A percentile compares a stretch with the other conserved stretches of the same genome.
Conservation (phyloP, 148 eudicot species). For the Nepenthes gracilis region DNA sequence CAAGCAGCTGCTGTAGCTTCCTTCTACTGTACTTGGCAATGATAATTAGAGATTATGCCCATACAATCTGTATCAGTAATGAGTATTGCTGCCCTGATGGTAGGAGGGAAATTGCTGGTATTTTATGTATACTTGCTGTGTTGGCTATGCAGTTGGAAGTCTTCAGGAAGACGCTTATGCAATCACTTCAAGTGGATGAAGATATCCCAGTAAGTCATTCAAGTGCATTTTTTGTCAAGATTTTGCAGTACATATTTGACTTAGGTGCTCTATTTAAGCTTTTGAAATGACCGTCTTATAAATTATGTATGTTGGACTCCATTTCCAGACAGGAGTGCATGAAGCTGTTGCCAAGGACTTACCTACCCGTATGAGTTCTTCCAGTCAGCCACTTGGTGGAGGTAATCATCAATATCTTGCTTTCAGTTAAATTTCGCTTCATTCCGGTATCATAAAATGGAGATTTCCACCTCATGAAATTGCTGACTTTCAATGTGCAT, state of each 20-base stretch:
- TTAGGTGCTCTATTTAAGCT: not conserved
- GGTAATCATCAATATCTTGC: conserved; percentile 17
- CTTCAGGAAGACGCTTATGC: conserved; percentile 86
- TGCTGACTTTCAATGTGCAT: too few species aligned
- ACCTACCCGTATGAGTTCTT: conserved; percentile 20
- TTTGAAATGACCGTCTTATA: not conserved
- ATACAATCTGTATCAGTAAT: too few species aligned
- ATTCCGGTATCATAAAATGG: not conserved
- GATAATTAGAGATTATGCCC: too few species aligned
- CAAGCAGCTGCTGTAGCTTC: not conserved
- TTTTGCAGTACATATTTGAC: not conserved
- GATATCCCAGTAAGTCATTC: conserved; percentile 43
- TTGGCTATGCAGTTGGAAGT: conserved; percentile 55
- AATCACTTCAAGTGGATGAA: conserved; percentile 83
- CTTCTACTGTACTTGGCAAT: too few species aligned
- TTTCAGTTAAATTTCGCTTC: not conserved
- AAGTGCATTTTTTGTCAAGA: not conserved
- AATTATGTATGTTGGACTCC: not conserved
- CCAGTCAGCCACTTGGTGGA: conserved; percentile 24
- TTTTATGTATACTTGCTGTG: not conserved
- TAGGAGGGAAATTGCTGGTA: not conserved
- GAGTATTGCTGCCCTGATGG: not conserved
- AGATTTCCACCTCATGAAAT: not conserved
- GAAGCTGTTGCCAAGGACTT: conserved; percentile 16
- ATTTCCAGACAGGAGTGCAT: conserved; percentile 29